Evolutionary conservation across 192 early-diverging fungal species (phyloP).

Genomic region (Allomyces arbusculus): DNA sequence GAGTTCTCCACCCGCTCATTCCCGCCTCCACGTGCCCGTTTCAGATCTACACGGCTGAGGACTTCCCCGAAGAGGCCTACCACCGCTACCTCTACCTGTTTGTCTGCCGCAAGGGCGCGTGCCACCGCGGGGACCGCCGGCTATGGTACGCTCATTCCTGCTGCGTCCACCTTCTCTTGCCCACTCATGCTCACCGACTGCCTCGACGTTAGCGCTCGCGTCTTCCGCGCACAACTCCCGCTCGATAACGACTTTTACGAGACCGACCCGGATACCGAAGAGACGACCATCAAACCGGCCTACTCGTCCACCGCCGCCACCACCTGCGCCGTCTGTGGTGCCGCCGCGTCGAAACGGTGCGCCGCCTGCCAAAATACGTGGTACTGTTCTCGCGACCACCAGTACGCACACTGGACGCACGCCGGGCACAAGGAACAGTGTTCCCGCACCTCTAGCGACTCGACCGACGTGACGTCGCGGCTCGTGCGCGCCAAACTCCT

Average conservation of each 20-base stretch:
- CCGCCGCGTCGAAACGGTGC: slow-evolving; percentile 53
- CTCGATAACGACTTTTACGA: slow-evolving; percentile 48
- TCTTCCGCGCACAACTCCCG: slow-evolving; percentile 56
- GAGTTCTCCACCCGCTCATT: no score
- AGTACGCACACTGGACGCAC: slow-evolving; percentile 58
- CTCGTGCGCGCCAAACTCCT: slow-evolving; percentile 3
- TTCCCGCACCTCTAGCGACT: slow-evolving; percentile 3
- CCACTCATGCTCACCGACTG: background rate
- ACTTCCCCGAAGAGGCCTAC: slow-evolving; percentile 63
- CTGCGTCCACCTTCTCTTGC: background rate
- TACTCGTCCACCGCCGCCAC: slow-evolving; percentile 7
- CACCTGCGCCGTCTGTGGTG: slow-evolving; percentile 49
- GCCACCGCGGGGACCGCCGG: slow-evolving; percentile 37
- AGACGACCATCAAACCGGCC: slow-evolving; percentile 12
- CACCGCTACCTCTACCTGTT: slow-evolving; percentile 84
- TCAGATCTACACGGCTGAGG: slow-evolving; percentile 80
- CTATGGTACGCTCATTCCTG: slow-evolving; percentile 18
- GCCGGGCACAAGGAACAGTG: slow-evolving; percentile 50
- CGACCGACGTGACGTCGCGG: slow-evolving; percentile 4
- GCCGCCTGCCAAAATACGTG: slow-evolving; percentile 41
- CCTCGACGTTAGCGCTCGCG: slow-evolving; percentile 44
- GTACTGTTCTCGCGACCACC: slow-evolving; percentile 78
- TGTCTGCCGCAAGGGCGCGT: slow-evolving; percentile 69
- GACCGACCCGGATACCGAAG: slow-evolving; percentile 13
- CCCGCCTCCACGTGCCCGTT: no score